Evolutionary conservation across 139 green algal species (phyloP).

Genomic region (Mychonastes homosphaera): DNA sequence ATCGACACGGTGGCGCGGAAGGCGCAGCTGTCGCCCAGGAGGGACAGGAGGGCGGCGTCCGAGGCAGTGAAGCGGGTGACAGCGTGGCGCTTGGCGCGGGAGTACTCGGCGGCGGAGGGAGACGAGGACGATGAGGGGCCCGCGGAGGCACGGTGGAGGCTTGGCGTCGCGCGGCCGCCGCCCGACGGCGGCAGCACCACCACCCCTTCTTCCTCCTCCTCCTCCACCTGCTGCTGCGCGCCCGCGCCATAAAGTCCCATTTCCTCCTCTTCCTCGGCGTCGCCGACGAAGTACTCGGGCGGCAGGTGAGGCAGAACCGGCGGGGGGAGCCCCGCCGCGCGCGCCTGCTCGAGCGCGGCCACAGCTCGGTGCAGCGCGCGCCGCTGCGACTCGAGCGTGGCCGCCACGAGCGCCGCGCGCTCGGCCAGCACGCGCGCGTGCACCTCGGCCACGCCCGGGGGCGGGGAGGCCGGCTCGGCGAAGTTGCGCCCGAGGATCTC

Average conservation of each 20-base stretch:
- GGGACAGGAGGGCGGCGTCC: constrained; percentile 9
- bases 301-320: background rate
- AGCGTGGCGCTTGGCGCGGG: background rate
- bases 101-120: background rate
- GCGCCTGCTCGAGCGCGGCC: background rate
- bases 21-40: constrained; percentile 24
- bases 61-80: constrained; percentile 9
- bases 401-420: background rate
- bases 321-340: background rate
- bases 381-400: constrained; percentile 1
- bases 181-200: background rate
- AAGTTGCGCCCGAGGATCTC: constrained; percentile 58
- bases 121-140: background rate
- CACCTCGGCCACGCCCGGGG: constrained; percentile 7
- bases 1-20: constrained; percentile 39
- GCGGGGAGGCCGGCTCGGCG: constrained; percentile 8
- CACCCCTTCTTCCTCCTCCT: no score
- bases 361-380: background rate
- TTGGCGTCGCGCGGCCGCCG: background rate
- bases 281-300: background rate
- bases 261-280: no score
- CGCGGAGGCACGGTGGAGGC: background rate
- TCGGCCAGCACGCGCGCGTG: constrained; percentile 13
- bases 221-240: background rate
- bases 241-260: no score